Conservation (phyloP, 108 stramenopile species). For the Stephanodiscus triporus region DNA sequence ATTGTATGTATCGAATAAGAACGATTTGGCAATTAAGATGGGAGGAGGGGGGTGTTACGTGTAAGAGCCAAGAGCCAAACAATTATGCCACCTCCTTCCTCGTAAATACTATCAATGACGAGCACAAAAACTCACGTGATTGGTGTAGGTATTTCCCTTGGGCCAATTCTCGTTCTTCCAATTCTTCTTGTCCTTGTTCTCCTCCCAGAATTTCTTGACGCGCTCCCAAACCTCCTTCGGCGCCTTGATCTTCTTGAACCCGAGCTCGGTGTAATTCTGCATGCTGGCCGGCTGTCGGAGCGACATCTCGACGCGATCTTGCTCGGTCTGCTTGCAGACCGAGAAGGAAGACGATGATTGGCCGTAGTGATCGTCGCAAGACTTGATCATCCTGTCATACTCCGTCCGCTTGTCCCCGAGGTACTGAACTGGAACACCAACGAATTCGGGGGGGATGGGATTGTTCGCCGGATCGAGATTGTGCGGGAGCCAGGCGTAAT, state of each 20-base stretch:
- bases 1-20: background rate
- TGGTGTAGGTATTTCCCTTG: conserved; percentile 81
- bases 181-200: conserved; percentile 55
- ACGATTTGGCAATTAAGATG: background rate
- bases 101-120: no score
- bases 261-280: conserved; percentile 73
- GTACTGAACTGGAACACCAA: conserved; percentile 65
- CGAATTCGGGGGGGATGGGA: conserved; percentile 56
- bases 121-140: conserved; percentile 52
- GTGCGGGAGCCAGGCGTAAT: conserved; percentile 85
- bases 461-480: conserved; percentile 56
- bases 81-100: conserved; percentile 1
- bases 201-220: conserved; percentile 74
- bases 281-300: conserved; percentile 76
- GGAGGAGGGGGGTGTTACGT: background rate
- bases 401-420: conserved; percentile 61
- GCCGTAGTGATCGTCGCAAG: conserved; percentile 64
- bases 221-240: conserved; percentile 59
- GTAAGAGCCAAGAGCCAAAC: background rate
- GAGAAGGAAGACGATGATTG: background rate
- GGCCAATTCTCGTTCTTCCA: conserved; percentile 59
- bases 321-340: conserved; percentile 59
- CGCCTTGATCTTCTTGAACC: conserved; percentile 68
- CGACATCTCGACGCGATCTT: conserved; percentile 80
- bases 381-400: conserved; percentile 63